phyloP scores from a whole-genome alignment of 345 rosid species.

The Salix brachista region DNA sequence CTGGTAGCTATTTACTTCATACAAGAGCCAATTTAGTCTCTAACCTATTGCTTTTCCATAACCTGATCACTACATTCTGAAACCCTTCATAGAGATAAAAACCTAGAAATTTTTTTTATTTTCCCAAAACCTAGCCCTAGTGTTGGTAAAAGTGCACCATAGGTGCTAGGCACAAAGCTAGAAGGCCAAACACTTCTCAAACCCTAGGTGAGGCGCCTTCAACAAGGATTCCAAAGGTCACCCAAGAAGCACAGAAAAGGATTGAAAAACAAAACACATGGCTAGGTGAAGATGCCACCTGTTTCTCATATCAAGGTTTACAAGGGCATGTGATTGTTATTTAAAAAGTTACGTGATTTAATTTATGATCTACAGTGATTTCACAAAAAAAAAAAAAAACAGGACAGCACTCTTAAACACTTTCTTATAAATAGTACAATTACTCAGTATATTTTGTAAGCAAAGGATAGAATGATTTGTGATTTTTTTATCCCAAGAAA shows the following conservation, averaged over 20 bases:
- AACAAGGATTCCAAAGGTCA: background rate
- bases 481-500: background rate
- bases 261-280: background rate
- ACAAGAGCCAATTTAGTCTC: background rate
- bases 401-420: background rate
- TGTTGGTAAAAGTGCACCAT: background rate
- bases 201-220: background rate
- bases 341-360: background rate
- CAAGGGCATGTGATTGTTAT: background rate
- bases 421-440: background rate
- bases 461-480: background rate
- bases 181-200: background rate
- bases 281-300: background rate
- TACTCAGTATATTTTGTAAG: background rate
- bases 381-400: background rate
- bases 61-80: background rate
- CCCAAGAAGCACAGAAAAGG: background rate
- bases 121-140: background rate
- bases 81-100: background rate
- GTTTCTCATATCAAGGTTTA: background rate
- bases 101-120: background rate
- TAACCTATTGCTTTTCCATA: background rate
- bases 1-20: background rate
- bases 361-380: background rate
- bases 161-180: background rate